Evolutionary conservation across 495 filamentous ascomycete genomes (phyloP).

Genomic region (Bombardia bombarda): DNA sequence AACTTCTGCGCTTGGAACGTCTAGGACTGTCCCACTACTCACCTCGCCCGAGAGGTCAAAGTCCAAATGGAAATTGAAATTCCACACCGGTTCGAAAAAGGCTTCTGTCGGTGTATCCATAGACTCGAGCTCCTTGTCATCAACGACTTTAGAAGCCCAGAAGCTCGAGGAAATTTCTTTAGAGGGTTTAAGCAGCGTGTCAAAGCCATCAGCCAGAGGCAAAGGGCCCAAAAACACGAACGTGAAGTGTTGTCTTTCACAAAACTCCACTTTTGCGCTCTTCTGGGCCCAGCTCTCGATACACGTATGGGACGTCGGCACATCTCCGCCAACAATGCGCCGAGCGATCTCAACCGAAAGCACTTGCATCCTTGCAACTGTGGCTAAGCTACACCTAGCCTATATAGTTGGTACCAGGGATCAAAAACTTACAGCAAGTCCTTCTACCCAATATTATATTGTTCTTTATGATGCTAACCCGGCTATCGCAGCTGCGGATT

Average conservation of each 20-base stretch:
- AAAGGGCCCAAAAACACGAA: conserved; percentile 24
- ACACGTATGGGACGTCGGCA: conserved; percentile 28
- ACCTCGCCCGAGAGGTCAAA: conserved; percentile 18
- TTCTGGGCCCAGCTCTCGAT: conserved; percentile 30
- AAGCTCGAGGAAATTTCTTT: conserved; percentile 26
- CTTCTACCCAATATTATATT: neutral
- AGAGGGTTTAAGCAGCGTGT: conserved; percentile 7
- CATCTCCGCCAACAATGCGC: conserved; percentile 18
- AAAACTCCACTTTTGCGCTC: conserved; percentile 26
- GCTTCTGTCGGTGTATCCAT: conserved; percentile 9
- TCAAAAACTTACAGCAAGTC: conserved; percentile 27
- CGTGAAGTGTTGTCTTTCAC: conserved; percentile 23
- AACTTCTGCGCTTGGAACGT: conserved; percentile 1
- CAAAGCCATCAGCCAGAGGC: conserved; percentile 12
- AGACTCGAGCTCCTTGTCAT: conserved; percentile 25
- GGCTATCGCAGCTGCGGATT: conserved; percentile 20
- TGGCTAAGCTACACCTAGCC: conserved; percentile 21
- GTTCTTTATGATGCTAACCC: too few relatives aligned
- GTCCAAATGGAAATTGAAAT: conserved; percentile 24
- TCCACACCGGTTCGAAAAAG: conserved; percentile 19
- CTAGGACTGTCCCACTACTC: conserved; percentile 9
- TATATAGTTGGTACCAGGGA: conserved; percentile 30
- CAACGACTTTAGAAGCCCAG: conserved; percentile 21
- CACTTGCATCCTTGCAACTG: conserved; percentile 27
- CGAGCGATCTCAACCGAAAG: conserved; percentile 22